Evolutionary conservation across 768 basidiomycete genomes (phyloP).

Genomic region (Mycena albidolilacea): DNA sequence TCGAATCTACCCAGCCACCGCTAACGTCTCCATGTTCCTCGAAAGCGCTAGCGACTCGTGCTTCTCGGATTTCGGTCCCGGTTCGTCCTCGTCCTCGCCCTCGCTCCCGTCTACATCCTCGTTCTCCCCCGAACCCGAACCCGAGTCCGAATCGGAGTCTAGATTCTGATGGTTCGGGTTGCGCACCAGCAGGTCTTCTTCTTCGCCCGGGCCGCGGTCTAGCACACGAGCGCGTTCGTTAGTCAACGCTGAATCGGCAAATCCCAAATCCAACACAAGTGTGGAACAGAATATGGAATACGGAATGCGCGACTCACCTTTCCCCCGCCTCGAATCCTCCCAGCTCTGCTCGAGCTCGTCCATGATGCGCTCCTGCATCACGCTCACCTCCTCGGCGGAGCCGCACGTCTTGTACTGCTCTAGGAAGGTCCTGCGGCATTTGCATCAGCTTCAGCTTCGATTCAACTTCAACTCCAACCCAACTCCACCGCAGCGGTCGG

Average conservation of each 20-base stretch:
- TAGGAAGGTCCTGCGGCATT: constrained; percentile 67
- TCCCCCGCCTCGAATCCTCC: constrained; percentile 65
- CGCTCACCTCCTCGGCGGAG: constrained; percentile 69
- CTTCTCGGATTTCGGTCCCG: neutral
- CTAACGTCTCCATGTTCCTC: constrained; percentile 21
- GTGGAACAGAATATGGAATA: neutral
- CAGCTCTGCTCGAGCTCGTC: constrained; percentile 77
- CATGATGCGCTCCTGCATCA: constrained; percentile 78
- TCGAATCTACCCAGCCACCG: constrained; percentile 14
- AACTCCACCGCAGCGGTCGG: no score
- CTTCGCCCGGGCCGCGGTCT: constrained; percentile 50
- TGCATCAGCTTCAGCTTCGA: neutral
- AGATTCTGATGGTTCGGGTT: constrained; percentile 75
- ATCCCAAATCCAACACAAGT: no score
- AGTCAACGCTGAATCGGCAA: neutral
- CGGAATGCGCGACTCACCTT: constrained; percentile 55
- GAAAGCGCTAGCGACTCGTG: constrained; percentile 14
- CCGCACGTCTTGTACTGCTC: constrained; percentile 83
- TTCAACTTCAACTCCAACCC: no score
- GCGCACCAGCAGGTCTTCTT: constrained; percentile 74
- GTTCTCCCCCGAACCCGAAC: constrained; percentile 26
- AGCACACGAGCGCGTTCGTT: neutral
- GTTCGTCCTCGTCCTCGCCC: constrained; percentile 27
- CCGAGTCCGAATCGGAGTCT: constrained; percentile 32
- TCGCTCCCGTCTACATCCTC: constrained; percentile 34